Evolutionary conservation across 2,329 filamentous ascomycete species (phyloP).

Genomic region (Cladorrhinum sp.): DNA sequence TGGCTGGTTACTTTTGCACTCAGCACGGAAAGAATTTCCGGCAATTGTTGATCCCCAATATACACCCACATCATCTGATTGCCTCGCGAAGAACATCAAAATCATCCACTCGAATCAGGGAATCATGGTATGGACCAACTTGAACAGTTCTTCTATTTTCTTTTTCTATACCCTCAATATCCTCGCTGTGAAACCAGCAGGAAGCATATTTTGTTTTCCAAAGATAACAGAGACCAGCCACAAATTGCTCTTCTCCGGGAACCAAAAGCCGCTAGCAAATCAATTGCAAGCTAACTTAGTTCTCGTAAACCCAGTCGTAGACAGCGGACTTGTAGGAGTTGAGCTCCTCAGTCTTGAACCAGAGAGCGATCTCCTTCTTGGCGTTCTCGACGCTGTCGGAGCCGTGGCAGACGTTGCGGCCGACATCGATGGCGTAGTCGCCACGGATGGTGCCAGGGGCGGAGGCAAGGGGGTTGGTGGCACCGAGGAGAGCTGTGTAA

Average conservation of each 20-base stretch:
- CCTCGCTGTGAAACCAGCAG: not conserved
- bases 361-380: conserved; percentile 99
- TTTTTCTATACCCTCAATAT: not conserved
- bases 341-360: conserved; percentile 90
- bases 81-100: too few relatives aligned
- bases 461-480: conserved; percentile 96
- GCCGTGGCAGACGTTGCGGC: conserved; percentile 99
- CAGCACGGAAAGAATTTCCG: too few relatives aligned
- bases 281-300: conserved; percentile 6
- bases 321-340: conserved; percentile 79
- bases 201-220: not conserved
- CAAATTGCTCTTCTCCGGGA: not conserved
- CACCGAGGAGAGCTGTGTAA: conserved; percentile 76
- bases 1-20: too few relatives aligned
- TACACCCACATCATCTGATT: too few relatives aligned
- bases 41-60: too few relatives aligned
- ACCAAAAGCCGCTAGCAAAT: not conserved
- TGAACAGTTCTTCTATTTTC: not conserved
- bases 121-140: not conserved
- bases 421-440: conserved; percentile 60
- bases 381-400: conserved; percentile 98
- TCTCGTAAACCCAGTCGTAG: conserved; percentile 96
- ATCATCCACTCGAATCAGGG: too few relatives aligned
- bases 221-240: not conserved
- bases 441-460: conserved; percentile 97